A percentile compares a stretch with the other conserved stretches of the same genome.
Conservation (phyloP, 768 basidiomycete species). For the Phanerodontia chrysosporium region DNA sequence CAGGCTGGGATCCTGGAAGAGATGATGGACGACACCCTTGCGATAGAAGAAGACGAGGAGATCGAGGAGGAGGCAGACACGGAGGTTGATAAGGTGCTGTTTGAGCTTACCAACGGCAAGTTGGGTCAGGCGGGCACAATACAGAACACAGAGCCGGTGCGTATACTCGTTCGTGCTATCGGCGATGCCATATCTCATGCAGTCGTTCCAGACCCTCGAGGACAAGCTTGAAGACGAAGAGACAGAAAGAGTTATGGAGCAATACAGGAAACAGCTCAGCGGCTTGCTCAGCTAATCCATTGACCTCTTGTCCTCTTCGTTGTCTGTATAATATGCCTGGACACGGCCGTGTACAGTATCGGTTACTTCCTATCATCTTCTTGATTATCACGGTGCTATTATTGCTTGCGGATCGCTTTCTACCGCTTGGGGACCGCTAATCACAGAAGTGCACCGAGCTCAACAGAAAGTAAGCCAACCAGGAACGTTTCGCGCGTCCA, state of each 20-base stretch:
- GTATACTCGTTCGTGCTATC: constrained; percentile 27
- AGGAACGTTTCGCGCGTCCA: too few species aligned
- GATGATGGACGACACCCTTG: constrained; percentile 92
- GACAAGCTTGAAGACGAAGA: constrained; percentile 73
- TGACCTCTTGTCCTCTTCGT: background rate
- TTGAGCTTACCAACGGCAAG: constrained; percentile 93
- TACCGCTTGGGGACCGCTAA: too few species aligned
- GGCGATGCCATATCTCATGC: background rate
- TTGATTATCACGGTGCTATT: too few species aligned
- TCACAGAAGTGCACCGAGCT: too few species aligned
- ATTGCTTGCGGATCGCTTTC: background rate
- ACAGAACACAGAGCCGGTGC: constrained; percentile 69
- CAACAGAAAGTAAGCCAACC: too few species aligned
- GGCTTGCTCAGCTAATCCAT: constrained; percentile 69
- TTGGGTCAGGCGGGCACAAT: constrained; percentile 81
- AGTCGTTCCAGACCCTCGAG: constrained; percentile 46
- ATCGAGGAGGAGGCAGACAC: constrained; percentile 95
- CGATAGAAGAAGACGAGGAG: constrained; percentile 92
- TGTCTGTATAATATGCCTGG: background rate
- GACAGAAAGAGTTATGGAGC: constrained; percentile 83
- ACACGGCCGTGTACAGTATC: background rate
- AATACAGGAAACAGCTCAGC: constrained; percentile 85
- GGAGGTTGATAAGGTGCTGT: constrained; percentile 95
- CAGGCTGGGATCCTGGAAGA: constrained; percentile 98
- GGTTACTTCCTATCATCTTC: background rate